phyloP scores from a whole-genome alignment of 2,329 filamentous ascomycete genomes.

The Colletotrichum filicis region DNA sequence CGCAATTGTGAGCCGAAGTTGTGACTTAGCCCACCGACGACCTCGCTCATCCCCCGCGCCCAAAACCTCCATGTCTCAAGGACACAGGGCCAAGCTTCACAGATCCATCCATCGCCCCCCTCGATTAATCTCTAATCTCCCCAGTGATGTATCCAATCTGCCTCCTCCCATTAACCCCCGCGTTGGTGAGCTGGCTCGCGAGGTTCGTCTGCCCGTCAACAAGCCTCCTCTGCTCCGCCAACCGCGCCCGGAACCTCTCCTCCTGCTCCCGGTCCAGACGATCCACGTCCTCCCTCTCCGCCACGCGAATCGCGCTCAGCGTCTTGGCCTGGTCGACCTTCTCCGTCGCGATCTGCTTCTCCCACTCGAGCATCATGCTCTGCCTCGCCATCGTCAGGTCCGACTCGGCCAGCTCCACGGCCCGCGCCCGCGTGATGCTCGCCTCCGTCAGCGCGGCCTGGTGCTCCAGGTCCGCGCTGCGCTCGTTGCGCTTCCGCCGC shows the following conservation, averaged over 20 bases:
- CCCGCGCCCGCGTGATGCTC: constrained; percentile 53
- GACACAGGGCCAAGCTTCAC: not conserved
- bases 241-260: constrained; percentile 53
- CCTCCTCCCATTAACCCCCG: constrained; percentile 50
- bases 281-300: constrained; percentile 63
- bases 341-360: constrained; percentile 56
- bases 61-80: not conserved
- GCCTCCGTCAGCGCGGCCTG: constrained; percentile 60
- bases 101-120: not conserved
- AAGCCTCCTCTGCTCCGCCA: constrained; percentile 63
- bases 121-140: constrained; percentile 55
- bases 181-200: constrained; percentile 47
- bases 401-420: constrained; percentile 59
- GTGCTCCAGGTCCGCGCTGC: constrained; percentile 53
- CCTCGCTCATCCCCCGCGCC: not conserved
- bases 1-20: not conserved
- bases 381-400: constrained; percentile 57
- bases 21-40: not conserved
- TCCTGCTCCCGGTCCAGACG: constrained; percentile 59
- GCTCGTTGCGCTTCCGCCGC: constrained; percentile 48
- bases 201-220: constrained; percentile 56
- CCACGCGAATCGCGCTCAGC: constrained; percentile 58
- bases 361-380: constrained; percentile 59
- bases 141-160: constrained; percentile 68
- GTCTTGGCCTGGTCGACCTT: constrained; percentile 60